A percentile compares a stretch with the other conserved stretches of the same genome.
These are phyloP conservation scores for Globisporangium paddicum DNA, from an alignment of 352 stramenopile genomes.

Conservation along the genomic window DNA sequence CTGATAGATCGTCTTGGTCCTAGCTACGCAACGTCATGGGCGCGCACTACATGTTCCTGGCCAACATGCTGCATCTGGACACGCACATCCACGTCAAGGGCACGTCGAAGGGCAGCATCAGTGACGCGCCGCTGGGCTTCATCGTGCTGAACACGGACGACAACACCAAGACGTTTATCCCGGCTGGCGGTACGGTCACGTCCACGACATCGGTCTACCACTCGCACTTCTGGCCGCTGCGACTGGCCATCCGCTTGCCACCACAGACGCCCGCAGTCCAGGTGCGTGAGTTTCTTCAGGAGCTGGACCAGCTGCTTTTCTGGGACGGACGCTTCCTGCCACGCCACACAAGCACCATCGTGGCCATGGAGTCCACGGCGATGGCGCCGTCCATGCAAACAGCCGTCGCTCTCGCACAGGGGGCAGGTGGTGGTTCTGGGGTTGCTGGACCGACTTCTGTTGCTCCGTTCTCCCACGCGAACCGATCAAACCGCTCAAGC, in stretches of 20 bases:
- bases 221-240: conserved; percentile 45
- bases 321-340: conserved; percentile 22
- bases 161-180: conserved; percentile 60
- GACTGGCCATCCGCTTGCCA: conserved; percentile 44
- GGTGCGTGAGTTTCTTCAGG: conserved; percentile 59
- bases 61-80: conserved; percentile 61
- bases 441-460: not conserved
- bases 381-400: not conserved
- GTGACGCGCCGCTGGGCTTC: conserved; percentile 57
- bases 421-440: not conserved
- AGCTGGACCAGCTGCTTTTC: conserved; percentile 54
- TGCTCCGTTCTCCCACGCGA: not conserved
- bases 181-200: conserved; percentile 48
- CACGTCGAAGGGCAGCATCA: conserved; percentile 37
- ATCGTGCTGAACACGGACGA: conserved; percentile 56
- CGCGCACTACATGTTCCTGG: conserved; percentile 72
- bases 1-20: too few species aligned
- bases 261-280: conserved; percentile 19
- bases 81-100: conserved; percentile 44
- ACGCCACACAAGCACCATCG: conserved; percentile 2
- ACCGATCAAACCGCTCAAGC: conserved; percentile 7
- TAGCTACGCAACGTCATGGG: conserved; percentile 70
- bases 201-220: conserved; percentile 51
- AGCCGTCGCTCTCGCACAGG: too few species aligned
- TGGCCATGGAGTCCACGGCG: conserved; percentile 2